Percentiles rank a stretch among this genome's conserved stretches.
Conservation (phyloP, 108 stramenopile genomes). For the Nannochloropsis oceanica region DNA sequence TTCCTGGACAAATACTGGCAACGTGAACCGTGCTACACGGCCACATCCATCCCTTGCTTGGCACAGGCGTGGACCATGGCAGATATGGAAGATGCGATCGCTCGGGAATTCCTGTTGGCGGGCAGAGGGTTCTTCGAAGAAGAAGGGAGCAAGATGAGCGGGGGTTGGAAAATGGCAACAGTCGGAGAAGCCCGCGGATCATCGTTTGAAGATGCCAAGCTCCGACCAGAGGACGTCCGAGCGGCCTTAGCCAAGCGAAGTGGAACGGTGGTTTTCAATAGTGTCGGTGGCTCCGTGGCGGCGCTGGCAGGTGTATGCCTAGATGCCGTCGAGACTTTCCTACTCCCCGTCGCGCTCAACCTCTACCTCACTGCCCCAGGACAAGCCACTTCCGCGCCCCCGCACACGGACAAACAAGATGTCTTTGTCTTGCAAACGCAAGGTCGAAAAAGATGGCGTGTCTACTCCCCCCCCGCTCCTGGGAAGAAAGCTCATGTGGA, state of each 20-base stretch:
- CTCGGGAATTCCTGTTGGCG: neutral
- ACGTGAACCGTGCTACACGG: neutral
- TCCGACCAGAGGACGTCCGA: conserved; percentile 20
- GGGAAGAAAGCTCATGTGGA: conserved; percentile 46
- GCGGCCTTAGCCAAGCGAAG: conserved; percentile 8
- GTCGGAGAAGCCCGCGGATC: conserved; percentile 9
- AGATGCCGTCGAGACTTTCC: conserved; percentile 56
- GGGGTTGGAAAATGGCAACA: conserved; percentile 26
- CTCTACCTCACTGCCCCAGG: conserved; percentile 65
- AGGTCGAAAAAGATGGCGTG: conserved; percentile 51
- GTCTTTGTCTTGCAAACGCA: conserved; percentile 71
- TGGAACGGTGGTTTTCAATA: conserved; percentile 31
- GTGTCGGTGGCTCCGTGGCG: conserved; percentile 6
- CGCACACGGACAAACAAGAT: conserved; percentile 85
- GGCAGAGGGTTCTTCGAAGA: neutral
- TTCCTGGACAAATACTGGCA: neutral
- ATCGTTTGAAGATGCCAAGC: conserved; percentile 28
- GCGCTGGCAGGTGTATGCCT: conserved; percentile 54
- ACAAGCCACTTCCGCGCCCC: conserved; percentile 62
- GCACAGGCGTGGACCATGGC: neutral
- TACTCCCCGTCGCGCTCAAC: conserved; percentile 60
- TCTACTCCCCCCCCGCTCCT: conserved; percentile 20
- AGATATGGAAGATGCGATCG: neutral
- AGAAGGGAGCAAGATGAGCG: conserved; percentile 2
- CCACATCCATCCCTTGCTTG: neutral